Base-by-base conservation (phyloP, 2,329 filamentous ascomycete genomes). In the Colletotrichum tanaceti region DNA sequence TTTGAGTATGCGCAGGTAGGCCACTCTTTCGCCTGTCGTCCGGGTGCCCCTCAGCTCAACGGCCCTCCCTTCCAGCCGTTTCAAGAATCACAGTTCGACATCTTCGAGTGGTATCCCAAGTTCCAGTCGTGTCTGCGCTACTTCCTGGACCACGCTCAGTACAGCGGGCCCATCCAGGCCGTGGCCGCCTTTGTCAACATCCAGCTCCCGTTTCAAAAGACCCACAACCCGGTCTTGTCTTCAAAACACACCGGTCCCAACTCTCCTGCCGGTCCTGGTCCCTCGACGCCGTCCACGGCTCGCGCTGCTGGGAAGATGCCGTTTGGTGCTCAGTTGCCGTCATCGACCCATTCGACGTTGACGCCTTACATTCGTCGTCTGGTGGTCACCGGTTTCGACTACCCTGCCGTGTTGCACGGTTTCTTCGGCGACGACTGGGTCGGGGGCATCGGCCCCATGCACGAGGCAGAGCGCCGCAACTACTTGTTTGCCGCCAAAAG, bases 401-500 rank as follows among this genome's bases (percentile, higher is more conserved):
- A 90, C 47, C 90, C 92, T 0, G 90, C 90, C 0, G 90, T 98
- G n/a, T 83, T 99, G 69, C 93, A 97, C 76, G 94, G 94, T 13
- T 97, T 98, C 82, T 99, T 98, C 74, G 96, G 96, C n/a, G 93
- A 98, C 72, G 91, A 97, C 76, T 99, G 94, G 93, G 80, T 83
- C 41, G 83, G 87, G 22, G 96, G 96, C 2, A 86, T 98, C 57
- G 92, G 94, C 0, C 89, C 90, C 13, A 83, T 98, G 68, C 92
- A 97, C 76, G 93, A 98, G 78, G 90, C 92, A 72, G 96, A 99
- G 80, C 88, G 96, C 59, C 88, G 93, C 64, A 99, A 99, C 77
- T 99, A 96, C 77, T 86, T 99, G 41, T 98, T 98, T 77, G 93
- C 95, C 0, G 93, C 94, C 14, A 99, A 98, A 82, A 96, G 93